phyloP scores from a whole-genome alignment of 768 basidiomycete species.

The Mycena sanguinolenta region DNA sequence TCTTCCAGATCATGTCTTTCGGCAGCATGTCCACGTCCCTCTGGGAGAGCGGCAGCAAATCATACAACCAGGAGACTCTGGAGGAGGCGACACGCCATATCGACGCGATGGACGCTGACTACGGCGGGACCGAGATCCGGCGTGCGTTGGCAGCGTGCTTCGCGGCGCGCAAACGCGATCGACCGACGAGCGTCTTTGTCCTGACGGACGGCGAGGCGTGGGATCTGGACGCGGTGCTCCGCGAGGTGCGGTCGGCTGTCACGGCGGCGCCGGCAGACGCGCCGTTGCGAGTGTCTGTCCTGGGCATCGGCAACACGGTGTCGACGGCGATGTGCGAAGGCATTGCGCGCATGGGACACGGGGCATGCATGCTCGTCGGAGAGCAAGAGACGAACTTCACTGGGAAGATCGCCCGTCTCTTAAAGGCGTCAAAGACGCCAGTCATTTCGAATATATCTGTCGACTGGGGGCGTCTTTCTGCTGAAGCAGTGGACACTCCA shows the following conservation, averaged over 20 bases:
- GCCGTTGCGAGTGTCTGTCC: constrained; percentile 55
- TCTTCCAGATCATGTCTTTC: constrained; percentile 61
- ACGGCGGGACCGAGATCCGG: constrained; percentile 57
- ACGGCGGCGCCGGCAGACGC: constrained; percentile 38
- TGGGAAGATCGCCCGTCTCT: constrained; percentile 53
- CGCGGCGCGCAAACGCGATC: constrained; percentile 40
- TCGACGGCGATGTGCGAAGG: constrained; percentile 57
- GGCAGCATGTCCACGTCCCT: constrained; percentile 40
- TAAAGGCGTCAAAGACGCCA: constrained; percentile 55
- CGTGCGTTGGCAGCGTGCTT: constrained; percentile 50
- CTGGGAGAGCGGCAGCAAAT: constrained; percentile 47
- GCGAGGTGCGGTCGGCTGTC: constrained; percentile 39
- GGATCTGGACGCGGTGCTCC: constrained; percentile 29
- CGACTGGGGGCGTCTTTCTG: constrained; percentile 49
- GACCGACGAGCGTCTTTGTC: constrained; percentile 56
- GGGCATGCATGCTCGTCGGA: constrained; percentile 53
- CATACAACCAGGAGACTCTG: constrained; percentile 43
- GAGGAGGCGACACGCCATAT: constrained; percentile 44
- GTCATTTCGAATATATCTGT: constrained; percentile 52
- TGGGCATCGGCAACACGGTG: constrained; percentile 58
- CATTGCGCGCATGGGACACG: constrained; percentile 58
- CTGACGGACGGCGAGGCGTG: constrained; percentile 60
- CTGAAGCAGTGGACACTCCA: background rate
- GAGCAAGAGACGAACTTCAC: constrained; percentile 50
- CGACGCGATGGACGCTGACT: constrained; percentile 49